Base-by-base conservation (phyloP, 2,329 filamentous ascomycete genomes). In the Eutypa lata region DNA sequence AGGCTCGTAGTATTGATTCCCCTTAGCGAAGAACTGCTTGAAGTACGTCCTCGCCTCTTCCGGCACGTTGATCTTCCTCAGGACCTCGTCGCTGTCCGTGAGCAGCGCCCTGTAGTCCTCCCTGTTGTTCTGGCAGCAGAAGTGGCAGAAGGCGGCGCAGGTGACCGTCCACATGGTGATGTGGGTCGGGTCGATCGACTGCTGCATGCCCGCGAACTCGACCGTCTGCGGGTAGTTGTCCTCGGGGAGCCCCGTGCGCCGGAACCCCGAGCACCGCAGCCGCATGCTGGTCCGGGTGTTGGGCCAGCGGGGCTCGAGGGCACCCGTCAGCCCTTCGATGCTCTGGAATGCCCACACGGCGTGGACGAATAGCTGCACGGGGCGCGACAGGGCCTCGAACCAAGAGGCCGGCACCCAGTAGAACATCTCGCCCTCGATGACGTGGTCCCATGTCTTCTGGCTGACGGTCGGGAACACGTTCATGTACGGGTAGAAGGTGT, bases 171-270 rank as follows among this genome's bases (percentile, higher is more conserved):
- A 57, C 46, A 21, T 22, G 7, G 48, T 2, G 24, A 62, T 49
- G 44, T 56, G 33, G 5, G 3, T 2, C 2, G 49, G 18, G 13
- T 61, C 52, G 2, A 61, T 24, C 8, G 51, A 46, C 5, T 18
- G 38, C 22, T 52, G 53, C 52, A 37, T 52, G 37, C 51, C 22
- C 8, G 57, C 58, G 57, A 63, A 62, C 53, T 62, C 57, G 49
- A 62, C 19, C 16, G 51, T 48, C 31, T 37, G 28, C 11, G 10
- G 33, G 26, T 22, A 11, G 42, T 38, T 26, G 35, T 26, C 31
- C 26, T 8, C 3, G 21, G 26, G 26, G 26, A 31, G 26, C 6
- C 37, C 47, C 18, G 53, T 54, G 11, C 18, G 47, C 16, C n/a
- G 38, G 2, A 48, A 35, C 28, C 59, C 55, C 26, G 24, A 24